Conservation (phyloP, 768 basidiomycete species). For the Podaxis sp. region DNA sequence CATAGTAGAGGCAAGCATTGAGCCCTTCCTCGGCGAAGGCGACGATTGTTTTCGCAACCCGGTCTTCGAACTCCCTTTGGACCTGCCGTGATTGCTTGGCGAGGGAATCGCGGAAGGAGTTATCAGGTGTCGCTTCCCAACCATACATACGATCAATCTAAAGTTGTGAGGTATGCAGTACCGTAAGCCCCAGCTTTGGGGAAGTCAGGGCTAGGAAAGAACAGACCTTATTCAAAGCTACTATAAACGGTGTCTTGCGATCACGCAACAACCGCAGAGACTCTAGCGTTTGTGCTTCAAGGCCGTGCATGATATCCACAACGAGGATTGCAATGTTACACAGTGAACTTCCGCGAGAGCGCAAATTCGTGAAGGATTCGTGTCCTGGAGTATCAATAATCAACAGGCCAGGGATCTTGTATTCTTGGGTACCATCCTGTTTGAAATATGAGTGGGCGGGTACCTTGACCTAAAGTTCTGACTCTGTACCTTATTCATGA, state of each 20-base stretch:
- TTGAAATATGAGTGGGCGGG: constrained; percentile 1
- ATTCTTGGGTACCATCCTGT: constrained; percentile 80
- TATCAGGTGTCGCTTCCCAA: constrained; percentile 90
- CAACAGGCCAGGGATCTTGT: constrained; percentile 95
- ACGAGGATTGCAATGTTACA: constrained; percentile 99
- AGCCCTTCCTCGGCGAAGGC: constrained; percentile 98
- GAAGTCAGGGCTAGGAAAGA: not conserved
- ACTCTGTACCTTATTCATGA: constrained; percentile 76
- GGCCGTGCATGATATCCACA: constrained; percentile 98
- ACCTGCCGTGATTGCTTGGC: constrained; percentile 76
- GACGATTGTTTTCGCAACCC: constrained; percentile 77
- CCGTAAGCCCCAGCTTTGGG: not conserved
- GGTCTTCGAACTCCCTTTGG: constrained; percentile 90
- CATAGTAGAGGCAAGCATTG: constrained; percentile 94
- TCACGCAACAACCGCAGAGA: constrained; percentile 89
- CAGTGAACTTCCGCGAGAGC: constrained; percentile 91
- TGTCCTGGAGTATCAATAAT: constrained; percentile 99
- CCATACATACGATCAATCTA: constrained; percentile 98
- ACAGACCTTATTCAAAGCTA: constrained; percentile 90
- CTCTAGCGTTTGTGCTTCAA: constrained; percentile 98
- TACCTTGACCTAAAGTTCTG: not conserved
- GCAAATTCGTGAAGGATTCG: constrained; percentile 97
- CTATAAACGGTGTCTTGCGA: constrained; percentile 97
- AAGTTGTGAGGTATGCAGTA: constrained; percentile 6
- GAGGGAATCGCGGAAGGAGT: constrained; percentile 88